phyloP scores from a whole-genome alignment of 768 basidiomycete species.

The Dictyophora rubrovolvata region DNA sequence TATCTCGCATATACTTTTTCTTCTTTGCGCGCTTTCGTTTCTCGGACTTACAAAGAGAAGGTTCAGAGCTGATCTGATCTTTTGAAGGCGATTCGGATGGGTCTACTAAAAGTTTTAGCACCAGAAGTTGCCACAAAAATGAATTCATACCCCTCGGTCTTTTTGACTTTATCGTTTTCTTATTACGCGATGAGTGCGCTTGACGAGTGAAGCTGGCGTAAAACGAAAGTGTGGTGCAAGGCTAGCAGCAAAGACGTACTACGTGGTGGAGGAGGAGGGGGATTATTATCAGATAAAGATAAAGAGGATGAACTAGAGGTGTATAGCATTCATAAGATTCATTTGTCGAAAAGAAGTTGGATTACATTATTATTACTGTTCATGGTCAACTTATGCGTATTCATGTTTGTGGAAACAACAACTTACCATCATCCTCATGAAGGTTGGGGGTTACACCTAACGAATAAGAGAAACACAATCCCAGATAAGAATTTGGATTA shows the following conservation, averaged over 20 bases:
- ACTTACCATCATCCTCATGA: not conserved
- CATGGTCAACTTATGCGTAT: not conserved
- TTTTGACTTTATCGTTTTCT: not conserved
- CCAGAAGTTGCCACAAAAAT: not conserved
- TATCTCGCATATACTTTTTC: slow-evolving; percentile 14
- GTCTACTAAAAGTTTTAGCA: not conserved
- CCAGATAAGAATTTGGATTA: not conserved
- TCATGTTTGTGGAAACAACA: not conserved
- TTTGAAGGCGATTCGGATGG: not conserved
- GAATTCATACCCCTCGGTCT: not conserved
- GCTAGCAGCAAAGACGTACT: too few relatives aligned
- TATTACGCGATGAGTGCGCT: not conserved
- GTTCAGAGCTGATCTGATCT: not conserved
- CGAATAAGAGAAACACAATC: not conserved
- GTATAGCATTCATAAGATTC: not conserved
- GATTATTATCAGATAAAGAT: not conserved
- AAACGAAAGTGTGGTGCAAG: too few relatives aligned
- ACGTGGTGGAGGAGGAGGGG: not conserved
- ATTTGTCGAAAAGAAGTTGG: not conserved
- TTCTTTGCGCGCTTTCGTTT: not conserved
- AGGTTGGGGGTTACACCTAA: not conserved
- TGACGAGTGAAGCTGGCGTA: not conserved
- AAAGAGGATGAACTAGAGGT: not conserved
- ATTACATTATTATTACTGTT: not conserved
- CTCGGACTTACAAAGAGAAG: not conserved